Conservation (phyloP, 2,329 filamentous ascomycete species). For the Mollisia scopiformis region DNA sequence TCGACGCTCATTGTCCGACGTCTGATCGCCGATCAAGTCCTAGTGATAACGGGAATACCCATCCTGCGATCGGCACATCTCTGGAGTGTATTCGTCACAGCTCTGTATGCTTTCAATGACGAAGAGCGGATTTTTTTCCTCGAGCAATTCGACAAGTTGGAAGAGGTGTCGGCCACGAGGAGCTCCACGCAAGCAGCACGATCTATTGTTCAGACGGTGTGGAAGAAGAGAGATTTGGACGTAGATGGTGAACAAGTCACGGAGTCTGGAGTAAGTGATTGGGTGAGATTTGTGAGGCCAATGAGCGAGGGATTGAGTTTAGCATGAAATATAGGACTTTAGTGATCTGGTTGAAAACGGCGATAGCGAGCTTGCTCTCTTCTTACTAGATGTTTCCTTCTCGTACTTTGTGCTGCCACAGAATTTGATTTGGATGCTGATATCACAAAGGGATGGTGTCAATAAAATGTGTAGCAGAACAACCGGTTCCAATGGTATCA, state of each 20-base stretch:
- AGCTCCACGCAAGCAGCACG: conserved; percentile 13
- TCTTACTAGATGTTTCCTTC: too few relatives aligned
- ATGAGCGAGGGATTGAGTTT: conserved; percentile 20
- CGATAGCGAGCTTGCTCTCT: neutral
- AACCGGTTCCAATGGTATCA: conserved; percentile 8
- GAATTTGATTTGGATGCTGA: neutral
- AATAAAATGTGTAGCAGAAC: neutral
- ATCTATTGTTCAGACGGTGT: conserved; percentile 17
- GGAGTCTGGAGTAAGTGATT: conserved; percentile 10
- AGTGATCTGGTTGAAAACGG: too few relatives aligned
- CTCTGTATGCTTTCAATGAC: conserved; percentile 16
- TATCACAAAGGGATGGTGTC: neutral
- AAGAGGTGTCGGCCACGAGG: conserved; percentile 12
- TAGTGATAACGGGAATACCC: conserved; percentile 7
- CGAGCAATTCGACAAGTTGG: conserved; percentile 17
- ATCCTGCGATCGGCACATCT: conserved; percentile 15
- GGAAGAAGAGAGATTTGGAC: conserved; percentile 22
- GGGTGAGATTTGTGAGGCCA: conserved; percentile 16
- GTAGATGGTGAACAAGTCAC: neutral
- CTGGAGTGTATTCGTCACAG: conserved; percentile 23
- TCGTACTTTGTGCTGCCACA: too few relatives aligned
- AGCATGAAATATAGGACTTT: too few relatives aligned
- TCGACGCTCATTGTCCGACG: conserved; percentile 10
- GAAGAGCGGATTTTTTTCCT: conserved; percentile 22
- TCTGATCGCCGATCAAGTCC: conserved; percentile 14